Conservation (phyloP, 768 basidiomycete species). For the Tephrocybe rancida region DNA sequence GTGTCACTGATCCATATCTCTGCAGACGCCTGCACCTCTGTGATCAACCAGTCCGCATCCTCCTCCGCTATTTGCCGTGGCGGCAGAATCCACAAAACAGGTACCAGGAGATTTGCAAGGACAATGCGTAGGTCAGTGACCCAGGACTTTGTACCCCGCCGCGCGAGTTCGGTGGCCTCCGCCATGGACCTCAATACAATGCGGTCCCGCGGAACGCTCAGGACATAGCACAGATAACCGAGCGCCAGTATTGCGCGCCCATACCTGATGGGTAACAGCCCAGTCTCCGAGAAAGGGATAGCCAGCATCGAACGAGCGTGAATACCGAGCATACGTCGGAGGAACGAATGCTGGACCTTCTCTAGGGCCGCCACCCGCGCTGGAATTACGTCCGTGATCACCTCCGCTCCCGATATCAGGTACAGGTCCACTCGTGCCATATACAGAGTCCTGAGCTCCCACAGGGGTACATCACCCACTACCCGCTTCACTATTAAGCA, state of each 20-base stretch:
- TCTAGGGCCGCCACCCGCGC: too few relatives aligned
- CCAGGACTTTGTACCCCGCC: not conserved
- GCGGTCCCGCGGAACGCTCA: not conserved
- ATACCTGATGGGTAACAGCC: too few relatives aligned
- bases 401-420: not conserved
- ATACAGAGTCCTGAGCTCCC: not conserved
- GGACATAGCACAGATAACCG: not conserved
- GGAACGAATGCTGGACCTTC: too few relatives aligned
- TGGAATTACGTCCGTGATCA: too few relatives aligned
- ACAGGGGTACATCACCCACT: not conserved
- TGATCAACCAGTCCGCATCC: not conserved
- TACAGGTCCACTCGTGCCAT: not conserved
- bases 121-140: not conserved
- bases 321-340: too few relatives aligned
- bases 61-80: not conserved
- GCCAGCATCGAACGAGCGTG: too few relatives aligned
- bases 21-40: not conserved
- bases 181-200: not conserved
- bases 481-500: not conserved
- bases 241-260: too few relatives aligned
- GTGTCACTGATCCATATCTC: not conserved
- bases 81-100: not conserved
- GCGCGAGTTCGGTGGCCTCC: not conserved
- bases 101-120: too few relatives aligned
- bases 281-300: too few relatives aligned